Base-by-base conservation (phyloP, 805 yeast species). In the Candida boleticola region DNA sequence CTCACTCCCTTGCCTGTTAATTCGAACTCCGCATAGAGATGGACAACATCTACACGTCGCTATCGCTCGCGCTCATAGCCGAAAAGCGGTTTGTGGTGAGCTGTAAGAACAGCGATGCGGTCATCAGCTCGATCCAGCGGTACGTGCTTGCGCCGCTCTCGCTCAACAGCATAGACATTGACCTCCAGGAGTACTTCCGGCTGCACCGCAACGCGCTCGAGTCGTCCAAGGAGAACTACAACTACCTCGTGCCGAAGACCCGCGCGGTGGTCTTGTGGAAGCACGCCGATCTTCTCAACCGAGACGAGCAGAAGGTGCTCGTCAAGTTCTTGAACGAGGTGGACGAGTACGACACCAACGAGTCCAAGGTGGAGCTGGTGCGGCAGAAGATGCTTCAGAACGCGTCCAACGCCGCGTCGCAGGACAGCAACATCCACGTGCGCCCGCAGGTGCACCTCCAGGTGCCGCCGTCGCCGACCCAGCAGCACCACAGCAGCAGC, bases 301-400 rank as follows among this genome's bases (percentile, higher is more conserved):
- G 18, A 3, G 31, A 14, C 10, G 42, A 45, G 26, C 61, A 57
- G 26, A 47, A 40, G 29, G 41, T 41, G 34, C 37, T 61, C 11
- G 51, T 52, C 14, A 33, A 42, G n/a, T 41, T 57, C 4, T 25
- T 60, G 4, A 46, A 53, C 27, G 44, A 53, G 36, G 17, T 61
- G 6, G 58, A 56, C 36, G 49, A 47, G 23, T 59, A 45, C 40
- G 58, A 60, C 34, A 55, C 55, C 5, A 50, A 50, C 29, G 35
- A 37, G 30, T 42, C 39, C 25, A 19, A 29, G 14, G 14, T 22
- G 23, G 13, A 35, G 29, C 10, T 13, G 10, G 13, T 10, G 7
- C 7, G 19, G 34, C 17, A 30, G 14, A 7, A 13, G 11, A 11
- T 11, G 11, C 10, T 11, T 7, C 27, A 23, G 27, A 11, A 7